Conservation (phyloP, 1,139 yeast species). For the Blastobotrys raffinosifermentans region DNA sequence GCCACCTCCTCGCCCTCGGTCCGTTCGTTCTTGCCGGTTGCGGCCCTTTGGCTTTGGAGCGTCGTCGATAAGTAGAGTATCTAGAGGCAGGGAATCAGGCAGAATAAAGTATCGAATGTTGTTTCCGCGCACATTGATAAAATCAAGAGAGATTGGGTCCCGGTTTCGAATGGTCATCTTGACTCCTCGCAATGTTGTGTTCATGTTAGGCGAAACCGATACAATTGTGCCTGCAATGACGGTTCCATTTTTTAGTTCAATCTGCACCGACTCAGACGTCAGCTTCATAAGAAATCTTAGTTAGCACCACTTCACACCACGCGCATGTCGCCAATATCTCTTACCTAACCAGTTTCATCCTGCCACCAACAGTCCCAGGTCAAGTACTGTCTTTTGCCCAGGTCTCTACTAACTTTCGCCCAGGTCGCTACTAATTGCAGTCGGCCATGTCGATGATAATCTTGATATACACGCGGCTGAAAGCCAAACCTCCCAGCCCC, state of each 20-base stretch:
- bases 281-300: slow-evolving; percentile 81
- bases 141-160: slow-evolving; percentile 69
- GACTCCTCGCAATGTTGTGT: slow-evolving; percentile 76
- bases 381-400: not conserved
- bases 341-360: slow-evolving; percentile 13
- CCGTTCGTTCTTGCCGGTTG: slow-evolving; percentile 14
- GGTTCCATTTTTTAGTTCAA: slow-evolving; percentile 88
- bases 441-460: too few relatives aligned
- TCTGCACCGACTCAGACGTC: slow-evolving; percentile 81
- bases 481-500: not conserved
- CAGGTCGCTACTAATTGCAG: too few relatives aligned
- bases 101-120: slow-evolving; percentile 78
- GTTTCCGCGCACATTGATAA: slow-evolving; percentile 83
- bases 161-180: slow-evolving; percentile 68
- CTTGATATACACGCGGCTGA: not conserved
- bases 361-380: not conserved
- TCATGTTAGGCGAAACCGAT: slow-evolving; percentile 90
- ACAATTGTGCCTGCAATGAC: slow-evolving; percentile 63
- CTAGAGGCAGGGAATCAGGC: slow-evolving; percentile 86
- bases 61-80: slow-evolving; percentile 61
- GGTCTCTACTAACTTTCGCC: too few relatives aligned
- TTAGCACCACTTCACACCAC: not conserved
- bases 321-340: slow-evolving; percentile 3
- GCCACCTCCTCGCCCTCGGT: slow-evolving; percentile 26
- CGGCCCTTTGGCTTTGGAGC: slow-evolving; percentile 39